A percentile compares a stretch with the other conserved stretches of the same genome.
Evolutionary conservation across 768 basidiomycete species (phyloP).

Genomic region (Mycena galericulata): DNA sequence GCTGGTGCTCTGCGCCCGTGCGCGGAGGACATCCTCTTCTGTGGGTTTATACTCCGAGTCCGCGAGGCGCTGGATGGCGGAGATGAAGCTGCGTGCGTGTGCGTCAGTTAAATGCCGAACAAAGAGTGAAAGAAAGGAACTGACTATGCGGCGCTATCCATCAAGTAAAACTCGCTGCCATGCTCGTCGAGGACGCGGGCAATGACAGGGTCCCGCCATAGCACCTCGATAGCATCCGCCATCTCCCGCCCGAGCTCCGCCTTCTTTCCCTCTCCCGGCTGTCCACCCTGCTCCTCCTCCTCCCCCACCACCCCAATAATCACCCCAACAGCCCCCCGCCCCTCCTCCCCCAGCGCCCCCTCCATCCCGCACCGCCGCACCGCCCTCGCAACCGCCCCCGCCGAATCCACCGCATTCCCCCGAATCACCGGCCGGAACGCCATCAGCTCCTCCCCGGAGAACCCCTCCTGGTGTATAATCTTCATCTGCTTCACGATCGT

Average conservation of each 20-base stretch:
- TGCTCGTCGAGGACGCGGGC: conserved; percentile 44
- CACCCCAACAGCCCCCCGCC: conserved; percentile 46
- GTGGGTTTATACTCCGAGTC: conserved; percentile 71
- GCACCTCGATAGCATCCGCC: conserved; percentile 60
- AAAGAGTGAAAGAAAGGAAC: conserved; percentile 37
- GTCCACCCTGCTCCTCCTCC: conserved; percentile 73
- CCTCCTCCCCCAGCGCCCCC: conserved; percentile 58
- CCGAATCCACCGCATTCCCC: conserved; percentile 77
- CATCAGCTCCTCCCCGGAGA: conserved; percentile 69
- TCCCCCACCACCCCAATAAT: conserved; percentile 43
- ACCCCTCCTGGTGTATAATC: conserved; percentile 75
- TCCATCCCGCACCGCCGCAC: conserved; percentile 76
- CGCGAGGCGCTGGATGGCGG: conserved; percentile 73
- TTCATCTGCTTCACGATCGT: conserved; percentile 84
- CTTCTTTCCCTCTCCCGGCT: conserved; percentile 64
- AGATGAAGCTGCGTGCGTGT: conserved; percentile 68
- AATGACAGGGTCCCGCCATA: conserved; percentile 66
- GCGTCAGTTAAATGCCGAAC: neutral
- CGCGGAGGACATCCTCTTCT: conserved; percentile 79
- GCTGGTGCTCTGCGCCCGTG: conserved; percentile 80
- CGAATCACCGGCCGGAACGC: conserved; percentile 73
- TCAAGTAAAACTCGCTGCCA: conserved; percentile 76
- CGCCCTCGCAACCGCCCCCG: conserved; percentile 74
- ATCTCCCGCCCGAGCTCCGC: conserved; percentile 72
- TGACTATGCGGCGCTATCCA: conserved; percentile 83